phyloP scores from a whole-genome alignment of 805 yeast genomes.

The Vanderwaltozyma polyspora region DNA sequence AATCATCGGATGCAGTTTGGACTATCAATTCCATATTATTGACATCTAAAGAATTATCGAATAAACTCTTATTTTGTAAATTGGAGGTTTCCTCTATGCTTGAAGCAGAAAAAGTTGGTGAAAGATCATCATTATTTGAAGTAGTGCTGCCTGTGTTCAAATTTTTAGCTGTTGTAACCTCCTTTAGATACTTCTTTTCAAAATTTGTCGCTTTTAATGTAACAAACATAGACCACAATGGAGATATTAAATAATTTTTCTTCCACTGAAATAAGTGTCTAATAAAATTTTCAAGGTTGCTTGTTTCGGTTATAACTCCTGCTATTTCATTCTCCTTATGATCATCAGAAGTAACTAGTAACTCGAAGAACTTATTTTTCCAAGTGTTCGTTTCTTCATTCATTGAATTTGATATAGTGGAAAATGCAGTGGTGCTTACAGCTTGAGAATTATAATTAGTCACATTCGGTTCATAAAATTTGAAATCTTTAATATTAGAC shows the following conservation, averaged over 20 bases:
- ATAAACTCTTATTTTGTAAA: constrained; percentile 15
- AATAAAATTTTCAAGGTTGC: constrained; percentile 25
- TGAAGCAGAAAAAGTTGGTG: not conserved
- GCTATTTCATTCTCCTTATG: not conserved
- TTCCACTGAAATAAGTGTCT: constrained; percentile 20
- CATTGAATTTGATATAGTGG: not conserved
- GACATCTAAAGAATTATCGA: constrained; percentile 20
- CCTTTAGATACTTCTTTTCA: constrained; percentile 37
- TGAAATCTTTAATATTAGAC: constrained; percentile 11
- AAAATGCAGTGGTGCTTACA: constrained; percentile 11
- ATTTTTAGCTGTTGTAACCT: constrained; percentile 5
- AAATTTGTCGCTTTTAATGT: constrained; percentile 39
- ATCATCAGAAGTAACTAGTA: not conserved
- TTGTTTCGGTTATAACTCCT: constrained; percentile 12
- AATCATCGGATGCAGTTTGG: constrained; percentile 24
- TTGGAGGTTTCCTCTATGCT: not conserved
- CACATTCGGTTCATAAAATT: constrained; percentile 17
- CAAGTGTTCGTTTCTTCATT: not conserved
- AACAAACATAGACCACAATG: constrained; percentile 43
- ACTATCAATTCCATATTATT: constrained; percentile 30
- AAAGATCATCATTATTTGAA: not conserved
- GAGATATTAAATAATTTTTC: constrained; percentile 30
- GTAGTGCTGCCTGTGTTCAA: not conserved
- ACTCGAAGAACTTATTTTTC: constrained; percentile 11
- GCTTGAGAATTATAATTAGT: constrained; percentile 17